Evolutionary conservation across 1,139 yeast species (phyloP), one percentile per base, ranked within the genome.

Genomic region (Taiozyma sp.): DNA sequence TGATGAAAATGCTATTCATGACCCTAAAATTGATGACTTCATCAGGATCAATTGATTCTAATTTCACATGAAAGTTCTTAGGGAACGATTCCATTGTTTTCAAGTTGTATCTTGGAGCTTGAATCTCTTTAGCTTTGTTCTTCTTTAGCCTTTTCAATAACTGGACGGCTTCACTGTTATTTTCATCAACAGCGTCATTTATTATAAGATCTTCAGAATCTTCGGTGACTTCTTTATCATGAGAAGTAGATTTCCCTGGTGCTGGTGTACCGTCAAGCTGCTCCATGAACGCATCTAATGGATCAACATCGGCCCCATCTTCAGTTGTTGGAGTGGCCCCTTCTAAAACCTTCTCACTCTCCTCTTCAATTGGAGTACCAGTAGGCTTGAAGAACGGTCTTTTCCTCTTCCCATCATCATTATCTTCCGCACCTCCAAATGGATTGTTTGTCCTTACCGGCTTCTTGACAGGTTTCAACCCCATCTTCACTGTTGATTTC

Each of bases 21-120:
- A 60, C 61, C 45, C 64, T 54, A 48, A 62, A 62, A 47, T 62
- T 59, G 22, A 62, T 53, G 12, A 60, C 59, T 34, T 62, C 65
- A 50, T 62, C 65, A 2, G 63, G 58, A 42, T 60, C 63, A 13
- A 56, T 47, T 1, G 83, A 84, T n/a, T 73, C 75, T 1, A 88
- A 80, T 57, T 85, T 92, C 2, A 71, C 71, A 60, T 89, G 88
- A 59, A 92, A 86, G 14, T 70, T 58, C 62, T 85, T 89, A 16
- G 79, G 64, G 61, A 92, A 83, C 0, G 83, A 77, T 42, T 72
- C 76, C 51, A 83, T 76, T 9, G 74, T 66, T 47, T 80, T 67
- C 53, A 58, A 22, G 29, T 62, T 52, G 39, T 54, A 59, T 47
- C 56, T 59, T 5, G 56, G 57, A 4, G 51, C 53, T 10, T 50